These are phyloP conservation scores for Ustilago esculenta DNA, from an alignment of 1,284 basidiomycete species.

Conservation along the genomic window DNA sequence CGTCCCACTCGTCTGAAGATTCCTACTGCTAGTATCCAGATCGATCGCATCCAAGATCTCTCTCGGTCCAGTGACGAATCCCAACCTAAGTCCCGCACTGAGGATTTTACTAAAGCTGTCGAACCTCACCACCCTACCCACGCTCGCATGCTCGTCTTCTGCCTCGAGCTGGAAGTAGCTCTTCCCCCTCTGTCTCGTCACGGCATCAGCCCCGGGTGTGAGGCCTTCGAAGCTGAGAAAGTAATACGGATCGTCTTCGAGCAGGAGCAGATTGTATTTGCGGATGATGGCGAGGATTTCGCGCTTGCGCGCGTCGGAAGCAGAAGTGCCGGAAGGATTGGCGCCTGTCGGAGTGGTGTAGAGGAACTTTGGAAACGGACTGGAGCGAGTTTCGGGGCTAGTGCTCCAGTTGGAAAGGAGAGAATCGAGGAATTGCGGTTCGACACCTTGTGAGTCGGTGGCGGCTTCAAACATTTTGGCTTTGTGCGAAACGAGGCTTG, in stretches of 20 bases:
- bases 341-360: constrained; percentile 76
- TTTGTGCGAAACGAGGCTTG: constrained; percentile 46
- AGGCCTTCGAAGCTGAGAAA: constrained; percentile 57
- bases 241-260: constrained; percentile 63
- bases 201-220: constrained; percentile 41
- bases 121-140: constrained; percentile 63
- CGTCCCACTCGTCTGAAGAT: constrained; percentile 77
- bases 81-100: constrained; percentile 71
- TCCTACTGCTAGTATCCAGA: constrained; percentile 75
- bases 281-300: constrained; percentile 76
- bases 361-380: constrained; percentile 77
- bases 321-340: constrained; percentile 63
- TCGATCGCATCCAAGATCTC: constrained; percentile 80
- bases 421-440: constrained; percentile 73
- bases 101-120: constrained; percentile 75
- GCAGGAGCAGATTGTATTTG: constrained; percentile 44
- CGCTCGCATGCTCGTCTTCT: constrained; percentile 27
- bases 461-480: constrained; percentile 72
- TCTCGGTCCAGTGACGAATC: constrained; percentile 83
- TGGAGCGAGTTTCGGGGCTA: constrained; percentile 70
- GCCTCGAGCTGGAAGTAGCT: constrained; percentile 63
- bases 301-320: constrained; percentile 74
- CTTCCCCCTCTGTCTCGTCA: constrained; percentile 39
- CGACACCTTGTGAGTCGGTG: constrained; percentile 82
- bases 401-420: constrained; percentile 80